Evolutionary conservation across 1,139 yeast species (phyloP).

Genomic region (Debaryomyces subglobosus): DNA sequence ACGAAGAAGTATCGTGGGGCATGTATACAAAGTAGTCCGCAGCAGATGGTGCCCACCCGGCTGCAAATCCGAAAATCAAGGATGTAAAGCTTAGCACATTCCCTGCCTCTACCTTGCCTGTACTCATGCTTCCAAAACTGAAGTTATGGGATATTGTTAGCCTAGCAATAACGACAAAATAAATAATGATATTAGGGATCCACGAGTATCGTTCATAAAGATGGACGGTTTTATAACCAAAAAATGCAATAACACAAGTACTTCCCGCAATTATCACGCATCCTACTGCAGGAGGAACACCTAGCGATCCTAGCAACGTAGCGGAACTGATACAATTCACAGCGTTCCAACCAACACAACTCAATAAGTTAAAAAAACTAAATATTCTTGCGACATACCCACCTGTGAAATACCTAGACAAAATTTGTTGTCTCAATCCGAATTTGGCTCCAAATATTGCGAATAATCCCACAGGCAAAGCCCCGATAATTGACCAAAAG

Average conservation of each 20-base stretch:
- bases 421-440: too few species aligned
- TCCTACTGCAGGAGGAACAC: constrained; percentile 38
- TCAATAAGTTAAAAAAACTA: constrained; percentile 30
- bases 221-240: constrained; percentile 34
- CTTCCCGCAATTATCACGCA: constrained; percentile 32
- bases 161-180: constrained; percentile 30
- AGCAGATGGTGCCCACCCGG: constrained; percentile 32
- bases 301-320: constrained; percentile 24
- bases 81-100: constrained; percentile 30
- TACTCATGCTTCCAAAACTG: constrained; percentile 31
- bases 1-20: constrained; percentile 26
- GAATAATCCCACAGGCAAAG: too few species aligned
- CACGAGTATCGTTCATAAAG: constrained; percentile 31
- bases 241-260: constrained; percentile 29
- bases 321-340: constrained; percentile 27
- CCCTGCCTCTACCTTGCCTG: constrained; percentile 44
- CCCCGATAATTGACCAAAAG: too few species aligned
- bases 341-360: constrained; percentile 42
- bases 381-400: constrained; percentile 30
- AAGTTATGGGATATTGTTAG: constrained; percentile 27
- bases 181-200: constrained; percentile 32
- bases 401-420: too few species aligned
- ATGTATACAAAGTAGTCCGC: constrained; percentile 33
- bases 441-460: too few species aligned
- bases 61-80: constrained; percentile 32